Conservation (phyloP, 2,329 filamentous ascomycete species). For the Aspergillus sp. region DNA sequence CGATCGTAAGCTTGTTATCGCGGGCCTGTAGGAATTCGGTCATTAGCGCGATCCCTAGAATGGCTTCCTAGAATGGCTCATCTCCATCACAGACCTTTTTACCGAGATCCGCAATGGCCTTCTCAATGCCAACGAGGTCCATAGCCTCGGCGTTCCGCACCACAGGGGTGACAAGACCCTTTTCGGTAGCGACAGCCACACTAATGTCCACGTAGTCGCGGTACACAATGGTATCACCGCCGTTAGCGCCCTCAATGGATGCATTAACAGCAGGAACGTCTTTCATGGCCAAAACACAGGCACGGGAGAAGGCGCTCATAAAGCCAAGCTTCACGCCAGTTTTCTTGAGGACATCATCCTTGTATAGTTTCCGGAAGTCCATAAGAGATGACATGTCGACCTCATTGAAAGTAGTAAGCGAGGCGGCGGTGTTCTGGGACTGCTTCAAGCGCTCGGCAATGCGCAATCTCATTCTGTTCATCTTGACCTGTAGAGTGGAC, state of each 20-base stretch:
- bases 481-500: slow-evolving; percentile 72
- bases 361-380: slow-evolving; percentile 96
- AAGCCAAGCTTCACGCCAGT: slow-evolving; percentile 98
- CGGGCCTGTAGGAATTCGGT: slow-evolving; percentile 63
- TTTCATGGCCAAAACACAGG: slow-evolving; percentile 86
- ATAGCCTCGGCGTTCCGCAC: slow-evolving; percentile 89
- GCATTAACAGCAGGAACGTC: slow-evolving; percentile 95
- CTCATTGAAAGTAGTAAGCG: slow-evolving; percentile 97
- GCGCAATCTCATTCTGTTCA: slow-evolving; percentile 98
- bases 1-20: slow-evolving; percentile 94
- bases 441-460: slow-evolving; percentile 98
- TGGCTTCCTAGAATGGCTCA: slow-evolving; percentile 4
- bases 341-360: slow-evolving; percentile 94
- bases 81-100: slow-evolving; percentile 68
- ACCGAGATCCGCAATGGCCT: slow-evolving; percentile 86
- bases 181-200: slow-evolving; percentile 94
- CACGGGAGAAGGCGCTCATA: slow-evolving; percentile 96
- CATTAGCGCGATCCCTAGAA: not conserved
- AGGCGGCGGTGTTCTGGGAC: slow-evolving; percentile 96
- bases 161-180: slow-evolving; percentile 94
- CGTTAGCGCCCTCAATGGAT: slow-evolving; percentile 91
- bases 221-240: slow-evolving; percentile 97
- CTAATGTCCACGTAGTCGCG: slow-evolving; percentile 97
- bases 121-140: slow-evolving; percentile 87
- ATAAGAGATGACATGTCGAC: slow-evolving; percentile 98